Base-by-base conservation (phyloP, 2,329 filamentous ascomycete species). In the Diaporthe caulivora region DNA sequence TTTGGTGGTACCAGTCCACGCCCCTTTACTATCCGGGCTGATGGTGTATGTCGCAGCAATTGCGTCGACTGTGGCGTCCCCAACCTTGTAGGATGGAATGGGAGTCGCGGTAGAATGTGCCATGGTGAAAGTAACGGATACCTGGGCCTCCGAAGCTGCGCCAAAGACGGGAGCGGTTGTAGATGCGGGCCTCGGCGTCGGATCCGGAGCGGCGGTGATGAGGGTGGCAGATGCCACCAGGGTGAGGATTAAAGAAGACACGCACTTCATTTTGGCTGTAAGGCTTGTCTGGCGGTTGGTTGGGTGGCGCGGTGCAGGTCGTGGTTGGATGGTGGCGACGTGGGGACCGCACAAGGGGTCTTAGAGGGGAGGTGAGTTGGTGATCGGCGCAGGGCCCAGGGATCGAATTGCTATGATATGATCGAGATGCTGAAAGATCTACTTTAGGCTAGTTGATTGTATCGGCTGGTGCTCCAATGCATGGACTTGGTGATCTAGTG, bases 251-350 rank as follows among this genome's bases (percentile, higher is more conserved):
- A 65, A 24, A 44, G 60, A 65, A 8, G 44, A 26, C n/a, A 51
- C 49, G 60, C 60, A 65, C 60, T 65, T 42, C 60, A 65, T 65
- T 42, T 65, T 49, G 60, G 21, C 42, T 65, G 40, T 1, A 47
- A n/a, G 15, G 58, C 0, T 31, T 49, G 11, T 26, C 2, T 31
- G 42, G 18, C 34, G 26, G 24, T 53, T 47, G 49, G n/a, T 51
- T 3, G 15, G 57, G 37, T 24, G 58, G 29, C 34, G 29, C 37
- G 29, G 29, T 17, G 21, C 34, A 37, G 18, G 29, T 10, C 49
- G 29, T 24, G 57, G 57, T 60, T 40, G 29, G 42, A 24, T 34
- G 42, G 42, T 65, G 17, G 44, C 60, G 42, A 51, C 44, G 60
- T 65, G 60, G 44, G 60, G 60, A 42, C 21, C 34, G 29, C 29